Conservation (phyloP, 2,329 filamentous ascomycete genomes). For the Hypocrella siamensis region DNA sequence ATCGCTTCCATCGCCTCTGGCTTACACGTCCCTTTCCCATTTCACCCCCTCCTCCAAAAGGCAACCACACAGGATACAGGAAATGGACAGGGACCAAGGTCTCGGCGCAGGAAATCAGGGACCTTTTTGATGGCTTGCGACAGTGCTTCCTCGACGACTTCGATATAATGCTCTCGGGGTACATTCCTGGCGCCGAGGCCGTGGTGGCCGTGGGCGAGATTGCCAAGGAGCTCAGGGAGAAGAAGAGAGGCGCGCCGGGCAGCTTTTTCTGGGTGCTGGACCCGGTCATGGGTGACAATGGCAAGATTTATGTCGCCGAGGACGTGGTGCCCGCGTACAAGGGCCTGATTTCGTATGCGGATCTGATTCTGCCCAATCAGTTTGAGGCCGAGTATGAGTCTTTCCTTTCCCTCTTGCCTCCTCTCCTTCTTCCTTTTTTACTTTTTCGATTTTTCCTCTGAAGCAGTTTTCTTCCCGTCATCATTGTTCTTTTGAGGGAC, state of each 20-base stretch:
- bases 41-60: no score
- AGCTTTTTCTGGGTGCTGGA: constrained; percentile 95
- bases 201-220: constrained; percentile 77
- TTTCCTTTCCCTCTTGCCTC: not conserved
- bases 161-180: constrained; percentile 88
- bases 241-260: constrained; percentile 45
- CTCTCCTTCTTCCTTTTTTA: not conserved
- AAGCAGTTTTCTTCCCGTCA: not conserved
- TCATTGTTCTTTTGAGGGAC: not conserved
- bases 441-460: not conserved
- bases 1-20: no score
- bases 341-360: constrained; percentile 60
- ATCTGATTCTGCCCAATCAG: constrained; percentile 89
- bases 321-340: constrained; percentile 89
- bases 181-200: constrained; percentile 74
- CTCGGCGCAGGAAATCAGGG: constrained; percentile 65
- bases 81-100: constrained; percentile 77
- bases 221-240: constrained; percentile 60
- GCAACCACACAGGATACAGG: constrained; percentile 87
- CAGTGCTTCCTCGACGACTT: constrained; percentile 78
- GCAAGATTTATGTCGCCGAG: constrained; percentile 75
- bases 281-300: constrained; percentile 97
- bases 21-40: no score
- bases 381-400: constrained; percentile 79
- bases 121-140: constrained; percentile 71